These are phyloP conservation scores for Pseudonitzschia multistriata DNA, from an alignment of 108 stramenopile genomes.

Conservation along the genomic window DNA sequence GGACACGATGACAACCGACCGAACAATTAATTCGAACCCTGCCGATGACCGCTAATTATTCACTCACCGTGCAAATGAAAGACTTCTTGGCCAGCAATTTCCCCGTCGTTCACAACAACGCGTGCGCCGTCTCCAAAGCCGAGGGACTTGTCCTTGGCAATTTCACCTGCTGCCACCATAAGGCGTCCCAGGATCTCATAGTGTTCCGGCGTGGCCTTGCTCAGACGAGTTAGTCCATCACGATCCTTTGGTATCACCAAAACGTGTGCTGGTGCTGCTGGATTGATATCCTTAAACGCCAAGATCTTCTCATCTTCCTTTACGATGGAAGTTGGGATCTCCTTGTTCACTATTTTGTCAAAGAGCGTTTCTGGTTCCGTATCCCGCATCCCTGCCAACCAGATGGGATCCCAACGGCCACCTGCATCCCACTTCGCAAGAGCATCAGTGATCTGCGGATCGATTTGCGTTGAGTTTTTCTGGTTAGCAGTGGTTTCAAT, in stretches of 20 bases:
- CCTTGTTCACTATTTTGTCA: slow-evolving; percentile 90
- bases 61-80: slow-evolving; percentile 80
- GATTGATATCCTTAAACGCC: slow-evolving; percentile 96
- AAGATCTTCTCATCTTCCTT: slow-evolving; percentile 92
- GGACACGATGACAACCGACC: not conserved
- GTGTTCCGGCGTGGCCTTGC: slow-evolving; percentile 84
- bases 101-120: slow-evolving; percentile 94
- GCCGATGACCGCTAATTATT: too few relatives aligned
- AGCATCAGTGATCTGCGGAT: slow-evolving; percentile 36
- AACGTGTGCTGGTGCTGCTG: slow-evolving; percentile 92
- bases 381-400: slow-evolving; percentile 77
- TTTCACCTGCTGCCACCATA: slow-evolving; percentile 88
- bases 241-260: slow-evolving; percentile 97
- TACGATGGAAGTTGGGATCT: slow-evolving; percentile 91
- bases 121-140: slow-evolving; percentile 87
- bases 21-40: too few relatives aligned
- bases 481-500: not conserved
- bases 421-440: slow-evolving; percentile 54
- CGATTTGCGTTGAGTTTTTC: slow-evolving; percentile 1
- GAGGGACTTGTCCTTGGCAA: slow-evolving; percentile 79
- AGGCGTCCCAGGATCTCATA: slow-evolving; percentile 90
- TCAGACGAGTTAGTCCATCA: slow-evolving; percentile 81
- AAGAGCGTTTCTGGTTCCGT: slow-evolving; percentile 86
- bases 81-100: slow-evolving; percentile 90
- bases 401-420: slow-evolving; percentile 81